These are phyloP conservation scores for Quercus aquifolioides DNA, from an alignment of 306 rosid genomes.

Conservation along the genomic window DNA sequence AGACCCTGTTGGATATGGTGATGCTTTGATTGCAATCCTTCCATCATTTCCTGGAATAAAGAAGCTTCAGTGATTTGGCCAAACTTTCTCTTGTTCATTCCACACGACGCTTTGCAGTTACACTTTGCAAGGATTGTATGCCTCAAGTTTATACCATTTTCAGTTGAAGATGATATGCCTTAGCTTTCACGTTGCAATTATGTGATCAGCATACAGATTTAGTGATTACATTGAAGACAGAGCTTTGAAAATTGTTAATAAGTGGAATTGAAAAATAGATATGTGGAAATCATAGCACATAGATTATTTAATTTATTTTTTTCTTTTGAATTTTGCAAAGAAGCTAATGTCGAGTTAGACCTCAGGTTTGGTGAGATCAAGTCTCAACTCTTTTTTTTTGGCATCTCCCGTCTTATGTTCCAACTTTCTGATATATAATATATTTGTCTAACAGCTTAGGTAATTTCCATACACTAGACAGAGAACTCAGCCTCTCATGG, in stretches of 20 bases:
- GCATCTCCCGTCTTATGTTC: too few species aligned
- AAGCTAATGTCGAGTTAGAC: neutral
- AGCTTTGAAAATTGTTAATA: neutral
- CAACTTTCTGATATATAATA: too few species aligned
- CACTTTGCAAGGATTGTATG: neutral
- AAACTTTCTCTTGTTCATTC: neutral
- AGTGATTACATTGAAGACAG: neutral
- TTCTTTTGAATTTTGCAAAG: neutral
- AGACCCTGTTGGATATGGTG: slow-evolving; percentile 94
- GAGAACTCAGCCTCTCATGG: too few species aligned
- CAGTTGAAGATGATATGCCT: neutral
- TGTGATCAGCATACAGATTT: neutral
- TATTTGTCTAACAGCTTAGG: too few species aligned
- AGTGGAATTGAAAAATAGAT: neutral
- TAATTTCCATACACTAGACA: too few species aligned
- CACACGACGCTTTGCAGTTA: neutral
- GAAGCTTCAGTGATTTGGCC: slow-evolving; percentile 53
- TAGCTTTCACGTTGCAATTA: neutral
- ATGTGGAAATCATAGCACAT: neutral
- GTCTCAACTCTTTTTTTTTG: too few species aligned
- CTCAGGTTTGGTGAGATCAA: neutral
- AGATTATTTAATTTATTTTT: neutral
- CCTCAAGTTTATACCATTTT: neutral
- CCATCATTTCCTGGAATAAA: slow-evolving; percentile 92
- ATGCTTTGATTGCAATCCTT: slow-evolving; percentile 71